Evolutionary conservation across 495 filamentous ascomycete genomes (phyloP).

Genomic region (Neurospora sp.): DNA sequence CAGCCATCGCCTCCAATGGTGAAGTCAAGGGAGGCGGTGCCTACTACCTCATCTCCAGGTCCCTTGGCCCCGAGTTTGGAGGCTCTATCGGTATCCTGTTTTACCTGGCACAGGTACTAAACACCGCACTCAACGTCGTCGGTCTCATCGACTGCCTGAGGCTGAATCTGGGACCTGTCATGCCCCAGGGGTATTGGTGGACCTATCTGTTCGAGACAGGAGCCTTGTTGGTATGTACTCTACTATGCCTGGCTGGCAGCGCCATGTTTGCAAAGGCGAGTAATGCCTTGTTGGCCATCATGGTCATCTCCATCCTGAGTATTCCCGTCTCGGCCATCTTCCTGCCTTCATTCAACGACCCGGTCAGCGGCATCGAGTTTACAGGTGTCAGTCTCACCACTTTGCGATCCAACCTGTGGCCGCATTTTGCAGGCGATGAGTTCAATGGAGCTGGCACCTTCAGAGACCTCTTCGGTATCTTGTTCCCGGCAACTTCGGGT

Average conservation of each 20-base stretch:
- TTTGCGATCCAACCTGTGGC: slow-evolving; percentile 60
- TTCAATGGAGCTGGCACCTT: slow-evolving; percentile 60
- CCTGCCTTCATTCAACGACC: slow-evolving; percentile 54
- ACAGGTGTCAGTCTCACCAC: slow-evolving; percentile 65
- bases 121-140: slow-evolving; percentile 82
- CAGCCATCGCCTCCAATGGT: slow-evolving; percentile 83
- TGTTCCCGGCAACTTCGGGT: slow-evolving; percentile 71
- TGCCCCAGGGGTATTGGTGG: slow-evolving; percentile 66
- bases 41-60: slow-evolving; percentile 83
- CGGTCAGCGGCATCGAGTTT: slow-evolving; percentile 54
- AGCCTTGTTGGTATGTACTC: slow-evolving; percentile 63
- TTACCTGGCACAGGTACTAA: slow-evolving; percentile 75
- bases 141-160: slow-evolving; percentile 76
- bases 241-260: slow-evolving; percentile 69
- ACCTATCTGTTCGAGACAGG: slow-evolving; percentile 68
- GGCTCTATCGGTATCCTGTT: slow-evolving; percentile 89
- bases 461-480: slow-evolving; percentile 75
- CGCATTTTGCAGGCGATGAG: slow-evolving; percentile 27
- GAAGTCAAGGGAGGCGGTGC: slow-evolving; percentile 82
- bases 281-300: slow-evolving; percentile 64
- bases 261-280: slow-evolving; percentile 72
- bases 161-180: slow-evolving; percentile 63
- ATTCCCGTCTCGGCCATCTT: slow-evolving; percentile 68
- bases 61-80: slow-evolving; percentile 79
- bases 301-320: slow-evolving; percentile 67